Conservation (phyloP, 306 rosid genomes). For the Abrus precatorius region DNA sequence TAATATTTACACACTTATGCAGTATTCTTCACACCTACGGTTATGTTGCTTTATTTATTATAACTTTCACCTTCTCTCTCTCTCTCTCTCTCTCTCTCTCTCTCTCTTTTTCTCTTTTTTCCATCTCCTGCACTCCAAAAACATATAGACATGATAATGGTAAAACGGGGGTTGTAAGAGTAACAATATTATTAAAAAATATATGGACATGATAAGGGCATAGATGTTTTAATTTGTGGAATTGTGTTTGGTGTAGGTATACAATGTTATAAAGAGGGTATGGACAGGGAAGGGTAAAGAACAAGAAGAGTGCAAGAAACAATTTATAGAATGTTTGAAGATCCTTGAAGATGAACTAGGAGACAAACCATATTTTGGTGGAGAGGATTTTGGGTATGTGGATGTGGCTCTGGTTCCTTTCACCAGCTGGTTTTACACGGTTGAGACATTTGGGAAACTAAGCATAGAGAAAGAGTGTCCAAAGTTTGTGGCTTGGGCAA, state of each 20-base stretch:
- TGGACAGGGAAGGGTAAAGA: constrained; percentile 61
- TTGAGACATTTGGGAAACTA: constrained; percentile 53
- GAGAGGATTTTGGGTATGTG: constrained; percentile 58
- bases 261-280: constrained; percentile 48
- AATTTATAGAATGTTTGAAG: constrained; percentile 56
- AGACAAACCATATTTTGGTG: constrained; percentile 58
- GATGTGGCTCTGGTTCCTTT: constrained; percentile 69
- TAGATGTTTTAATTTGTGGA: background rate
- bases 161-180: too few relatives aligned
- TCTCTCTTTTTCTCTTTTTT: too few relatives aligned
- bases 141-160: too few relatives aligned
- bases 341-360: constrained; percentile 56
- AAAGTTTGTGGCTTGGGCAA: constrained; percentile 62
- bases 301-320: constrained; percentile 54
- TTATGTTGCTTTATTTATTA: too few relatives aligned
- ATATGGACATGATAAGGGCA: background rate
- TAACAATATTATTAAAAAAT: background rate
- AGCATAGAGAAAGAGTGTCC: constrained; percentile 62
- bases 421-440: constrained; percentile 64
- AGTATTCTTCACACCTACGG: too few relatives aligned
- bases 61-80: too few relatives aligned
- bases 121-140: too few relatives aligned
- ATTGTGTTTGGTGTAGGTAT: constrained; percentile 47
- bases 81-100: too few relatives aligned
- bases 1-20: background rate